phyloP scores from a whole-genome alignment of 1,139 yeast species.

The Entelexis paramagnoliae region DNA sequence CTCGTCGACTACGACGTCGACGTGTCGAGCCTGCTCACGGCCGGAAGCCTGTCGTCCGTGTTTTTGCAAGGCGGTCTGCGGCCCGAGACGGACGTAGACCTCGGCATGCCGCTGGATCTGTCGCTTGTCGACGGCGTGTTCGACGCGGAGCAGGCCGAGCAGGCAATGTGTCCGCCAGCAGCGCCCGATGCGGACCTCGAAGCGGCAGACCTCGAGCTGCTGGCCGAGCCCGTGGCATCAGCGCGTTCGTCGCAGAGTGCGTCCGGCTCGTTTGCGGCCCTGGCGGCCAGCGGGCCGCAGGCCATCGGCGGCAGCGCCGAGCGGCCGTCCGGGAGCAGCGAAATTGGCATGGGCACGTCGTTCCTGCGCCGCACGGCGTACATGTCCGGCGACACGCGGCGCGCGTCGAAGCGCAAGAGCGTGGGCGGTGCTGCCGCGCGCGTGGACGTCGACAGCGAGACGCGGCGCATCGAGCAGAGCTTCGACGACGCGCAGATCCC shows the following conservation, averaged over 20 bases:
- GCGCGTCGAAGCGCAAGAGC: slow-evolving; percentile 21
- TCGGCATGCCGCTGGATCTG: slow-evolving; percentile 74
- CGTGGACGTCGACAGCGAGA: slow-evolving; percentile 47
- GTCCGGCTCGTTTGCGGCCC: slow-evolving; percentile 7
- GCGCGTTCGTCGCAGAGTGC: not conserved
- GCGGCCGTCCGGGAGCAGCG: slow-evolving; percentile 11
- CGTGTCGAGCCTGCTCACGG: slow-evolving; percentile 41
- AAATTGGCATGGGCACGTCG: slow-evolving; percentile 23
- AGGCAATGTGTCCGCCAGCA: slow-evolving; percentile 29
- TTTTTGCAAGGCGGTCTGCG: slow-evolving; percentile 64
- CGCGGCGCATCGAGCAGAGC: slow-evolving; percentile 62
- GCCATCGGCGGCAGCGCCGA: slow-evolving; percentile 2
- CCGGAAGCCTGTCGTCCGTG: slow-evolving; percentile 59
- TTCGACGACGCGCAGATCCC: slow-evolving; percentile 54
- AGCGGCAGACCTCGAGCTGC: slow-evolving; percentile 62
- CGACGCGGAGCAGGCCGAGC: slow-evolving; percentile 43
- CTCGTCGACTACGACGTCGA: slow-evolving; percentile 46
- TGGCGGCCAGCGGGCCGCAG: slow-evolving; percentile 7
- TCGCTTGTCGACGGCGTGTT: slow-evolving; percentile 58
- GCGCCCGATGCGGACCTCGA: slow-evolving; percentile 39
- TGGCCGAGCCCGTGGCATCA: slow-evolving; percentile 56
- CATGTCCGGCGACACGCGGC: slow-evolving; percentile 22
- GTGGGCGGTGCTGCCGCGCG: not conserved
- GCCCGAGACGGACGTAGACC: slow-evolving; percentile 58
- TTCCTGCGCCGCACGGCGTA: slow-evolving; percentile 22